Percentiles rank a stretch among this genome's conserved stretches.
Evolutionary conservation across 305 asterid genomes (phyloP).

Genomic region (Plantago lanceolata): DNA sequence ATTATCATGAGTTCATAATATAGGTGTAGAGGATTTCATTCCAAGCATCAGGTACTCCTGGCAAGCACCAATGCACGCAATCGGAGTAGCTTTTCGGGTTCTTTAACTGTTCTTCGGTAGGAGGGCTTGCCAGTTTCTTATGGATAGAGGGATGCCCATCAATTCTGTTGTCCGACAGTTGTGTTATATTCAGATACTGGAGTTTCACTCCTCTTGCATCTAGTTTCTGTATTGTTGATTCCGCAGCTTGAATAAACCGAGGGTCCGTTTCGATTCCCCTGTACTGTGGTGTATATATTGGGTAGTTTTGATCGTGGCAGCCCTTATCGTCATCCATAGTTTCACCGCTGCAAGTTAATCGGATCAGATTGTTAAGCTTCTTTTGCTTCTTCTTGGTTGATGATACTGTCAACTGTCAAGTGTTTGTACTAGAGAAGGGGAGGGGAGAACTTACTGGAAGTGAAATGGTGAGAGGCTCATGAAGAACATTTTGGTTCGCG

Average conservation of each 20-base stretch:
- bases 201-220: conserved; percentile 36
- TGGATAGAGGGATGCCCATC: conserved; percentile 52
- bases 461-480: conserved; percentile 53
- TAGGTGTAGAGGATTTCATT: conserved; percentile 36
- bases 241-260: conserved; percentile 28
- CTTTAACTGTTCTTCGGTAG: conserved; percentile 30
- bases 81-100: conserved; percentile 37
- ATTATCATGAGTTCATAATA: conserved; percentile 15
- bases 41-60: conserved; percentile 59
- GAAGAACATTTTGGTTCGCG: conserved; percentile 50
- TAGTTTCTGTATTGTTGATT: conserved; percentile 27
- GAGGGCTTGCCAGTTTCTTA: conserved; percentile 26
- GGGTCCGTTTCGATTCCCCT: conserved; percentile 33
- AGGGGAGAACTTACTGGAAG: conserved; percentile 1
- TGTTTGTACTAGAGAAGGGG: neutral
- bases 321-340: conserved; percentile 19
- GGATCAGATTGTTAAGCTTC: neutral
- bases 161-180: conserved; percentile 45
- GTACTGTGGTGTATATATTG: conserved; percentile 28
- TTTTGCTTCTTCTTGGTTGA: neutral
- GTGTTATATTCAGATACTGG: conserved; percentile 50
- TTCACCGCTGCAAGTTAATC: conserved; percentile 26
- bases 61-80: conserved; percentile 52
- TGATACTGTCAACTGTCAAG: too few species aligned
- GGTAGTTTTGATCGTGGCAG: conserved; percentile 38